phyloP scores from a whole-genome alignment of 495 filamentous ascomycete genomes.

The Xylaria palmicola region DNA sequence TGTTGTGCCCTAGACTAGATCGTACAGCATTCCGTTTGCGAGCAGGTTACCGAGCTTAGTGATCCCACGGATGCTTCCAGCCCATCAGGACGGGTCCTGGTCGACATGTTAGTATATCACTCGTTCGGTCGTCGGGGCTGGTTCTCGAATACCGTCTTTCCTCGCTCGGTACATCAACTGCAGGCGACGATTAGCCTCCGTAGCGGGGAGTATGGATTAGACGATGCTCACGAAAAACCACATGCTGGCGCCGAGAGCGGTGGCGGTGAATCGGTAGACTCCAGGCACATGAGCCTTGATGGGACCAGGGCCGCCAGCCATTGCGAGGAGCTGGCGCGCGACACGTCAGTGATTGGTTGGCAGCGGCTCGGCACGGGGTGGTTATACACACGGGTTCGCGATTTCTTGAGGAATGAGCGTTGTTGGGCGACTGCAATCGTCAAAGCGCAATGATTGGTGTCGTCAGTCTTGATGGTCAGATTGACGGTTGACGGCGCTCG shows the following conservation, averaged over 20 bases:
- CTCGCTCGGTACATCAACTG: slow-evolving; percentile 94
- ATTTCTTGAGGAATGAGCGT: neutral
- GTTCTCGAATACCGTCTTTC: slow-evolving; percentile 66
- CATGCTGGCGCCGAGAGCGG: slow-evolving; percentile 89
- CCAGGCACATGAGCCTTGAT: slow-evolving; percentile 62
- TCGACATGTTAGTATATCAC: slow-evolving; percentile 26
- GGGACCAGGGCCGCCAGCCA: slow-evolving; percentile 24
- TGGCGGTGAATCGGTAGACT: slow-evolving; percentile 81
- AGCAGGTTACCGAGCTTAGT: slow-evolving; percentile 56
- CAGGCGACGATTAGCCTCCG: neutral
- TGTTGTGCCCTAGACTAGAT: neutral
- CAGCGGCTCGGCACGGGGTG: neutral
- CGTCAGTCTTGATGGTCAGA: neutral
- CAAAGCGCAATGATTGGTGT: neutral
- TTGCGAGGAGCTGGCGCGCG: slow-evolving; percentile 15
- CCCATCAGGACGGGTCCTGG: slow-evolving; percentile 74
- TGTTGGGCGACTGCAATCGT: neutral
- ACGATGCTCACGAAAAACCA: slow-evolving; percentile 87
- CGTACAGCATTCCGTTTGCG: neutral
- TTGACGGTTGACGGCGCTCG: neutral
- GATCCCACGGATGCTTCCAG: slow-evolving; percentile 98
- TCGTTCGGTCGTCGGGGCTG: slow-evolving; percentile 3
- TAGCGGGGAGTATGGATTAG: neutral
- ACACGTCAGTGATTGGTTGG: neutral
- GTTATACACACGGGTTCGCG: neutral